Conservation (phyloP, 2,329 filamentous ascomycete species). For the Diaporthe batatas region DNA sequence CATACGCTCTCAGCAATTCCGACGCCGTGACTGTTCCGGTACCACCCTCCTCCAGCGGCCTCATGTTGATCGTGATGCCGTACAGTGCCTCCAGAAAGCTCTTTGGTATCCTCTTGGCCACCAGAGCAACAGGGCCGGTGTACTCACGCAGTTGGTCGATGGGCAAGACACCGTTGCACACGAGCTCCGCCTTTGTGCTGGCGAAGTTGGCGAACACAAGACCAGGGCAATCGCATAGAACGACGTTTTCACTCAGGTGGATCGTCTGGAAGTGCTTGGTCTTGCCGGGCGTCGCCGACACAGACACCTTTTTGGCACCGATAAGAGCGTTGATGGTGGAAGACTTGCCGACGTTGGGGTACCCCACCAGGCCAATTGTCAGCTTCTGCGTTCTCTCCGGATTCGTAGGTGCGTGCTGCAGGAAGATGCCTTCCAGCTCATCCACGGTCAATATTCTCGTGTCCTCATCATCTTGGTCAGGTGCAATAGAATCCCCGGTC, state of each 20-base stretch:
- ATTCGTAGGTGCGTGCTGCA: conserved; percentile 74
- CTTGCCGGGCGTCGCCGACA: conserved; percentile 96
- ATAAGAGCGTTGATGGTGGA: conserved; percentile 99
- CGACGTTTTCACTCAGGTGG: conserved; percentile 87
- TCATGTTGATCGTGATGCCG: conserved; percentile 87
- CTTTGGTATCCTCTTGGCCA: conserved; percentile 88
- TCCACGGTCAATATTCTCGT: conserved; percentile 91
- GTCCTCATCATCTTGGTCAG: conserved; percentile 65
- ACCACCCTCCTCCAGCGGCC: conserved; percentile 90
- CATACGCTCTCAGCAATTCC: conserved; percentile 89
- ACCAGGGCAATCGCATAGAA: conserved; percentile 98
- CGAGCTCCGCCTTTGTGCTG: conserved; percentile 94
- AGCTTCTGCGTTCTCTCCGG: conserved; percentile 72
- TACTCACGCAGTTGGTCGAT: conserved; percentile 97
- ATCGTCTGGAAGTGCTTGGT: conserved; percentile 99
- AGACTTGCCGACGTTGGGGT: conserved; percentile 99
- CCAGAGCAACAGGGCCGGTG: conserved; percentile 85
- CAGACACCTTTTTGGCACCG: conserved; percentile 97
- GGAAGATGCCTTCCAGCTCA: conserved; percentile 90
- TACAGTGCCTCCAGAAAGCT: conserved; percentile 92
- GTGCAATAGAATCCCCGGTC: conserved; percentile 56
- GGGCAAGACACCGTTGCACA: conserved; percentile 93
- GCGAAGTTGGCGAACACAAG: conserved; percentile 99
- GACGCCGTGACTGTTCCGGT: conserved; percentile 87
- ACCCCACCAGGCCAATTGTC: conserved; percentile 93